A percentile compares a stretch with the other conserved stretches of the same genome.
These are phyloP conservation scores for Theobroma grandiflorum DNA, from an alignment of 441 rosid genomes.

Conservation along the genomic window DNA sequence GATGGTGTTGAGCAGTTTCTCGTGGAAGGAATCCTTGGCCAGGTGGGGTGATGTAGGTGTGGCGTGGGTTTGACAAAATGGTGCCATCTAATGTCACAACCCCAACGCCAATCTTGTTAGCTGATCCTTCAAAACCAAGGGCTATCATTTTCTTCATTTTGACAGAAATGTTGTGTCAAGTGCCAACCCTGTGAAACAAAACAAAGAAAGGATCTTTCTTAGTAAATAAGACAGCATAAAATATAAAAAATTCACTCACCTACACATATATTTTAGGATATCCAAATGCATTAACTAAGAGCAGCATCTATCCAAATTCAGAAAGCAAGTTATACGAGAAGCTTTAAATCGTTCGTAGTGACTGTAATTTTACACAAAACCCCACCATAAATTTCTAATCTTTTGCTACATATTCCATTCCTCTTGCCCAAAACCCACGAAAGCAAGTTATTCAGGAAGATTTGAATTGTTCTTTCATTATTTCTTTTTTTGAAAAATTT, in stretches of 20 bases:
- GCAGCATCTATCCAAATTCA: not conserved
- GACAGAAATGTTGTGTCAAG: conserved; percentile 4
- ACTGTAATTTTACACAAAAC: not conserved
- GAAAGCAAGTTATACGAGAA: not conserved
- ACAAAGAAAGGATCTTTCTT: not conserved
- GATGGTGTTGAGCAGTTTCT: conserved; percentile 94
- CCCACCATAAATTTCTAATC: not conserved
- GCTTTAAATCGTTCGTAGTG: not conserved
- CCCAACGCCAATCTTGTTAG: conserved; percentile 93
- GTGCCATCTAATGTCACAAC: conserved; percentile 83
- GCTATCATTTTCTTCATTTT: conserved; percentile 80
- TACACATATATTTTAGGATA: not conserved
- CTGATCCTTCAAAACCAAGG: conserved; percentile 91
- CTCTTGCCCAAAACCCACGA: not conserved
- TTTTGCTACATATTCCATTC: not conserved
- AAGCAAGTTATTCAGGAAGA: conserved; percentile 8
- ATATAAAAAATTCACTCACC: not conserved
- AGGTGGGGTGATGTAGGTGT: conserved; percentile 94
- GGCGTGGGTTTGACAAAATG: conserved; percentile 89
- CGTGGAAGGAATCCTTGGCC: conserved; percentile 99
- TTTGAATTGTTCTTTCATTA: not conserved
- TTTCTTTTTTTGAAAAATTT: not conserved
- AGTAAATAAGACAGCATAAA: not conserved
- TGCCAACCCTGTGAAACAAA: not conserved
- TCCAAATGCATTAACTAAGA: not conserved